phyloP scores from a whole-genome alignment of 2,329 filamentous ascomycete species.

The Elsinoe ampelina region DNA sequence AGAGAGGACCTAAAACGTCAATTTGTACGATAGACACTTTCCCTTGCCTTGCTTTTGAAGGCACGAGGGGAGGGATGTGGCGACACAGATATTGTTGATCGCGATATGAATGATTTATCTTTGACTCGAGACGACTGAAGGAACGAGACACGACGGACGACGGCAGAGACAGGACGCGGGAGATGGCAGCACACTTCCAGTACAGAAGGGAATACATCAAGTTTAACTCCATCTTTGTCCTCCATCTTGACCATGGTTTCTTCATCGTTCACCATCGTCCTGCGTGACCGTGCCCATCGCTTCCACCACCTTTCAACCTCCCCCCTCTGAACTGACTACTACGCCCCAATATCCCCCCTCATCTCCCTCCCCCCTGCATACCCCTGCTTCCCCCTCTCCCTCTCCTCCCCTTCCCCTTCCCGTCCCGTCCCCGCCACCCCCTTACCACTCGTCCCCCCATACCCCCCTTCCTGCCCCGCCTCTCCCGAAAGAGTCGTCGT shows the following conservation, averaged over 20 bases:
- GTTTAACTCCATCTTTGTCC: too few species aligned
- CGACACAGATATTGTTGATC: not conserved
- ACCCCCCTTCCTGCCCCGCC: slow-evolving; percentile 33
- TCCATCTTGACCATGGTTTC: too few species aligned
- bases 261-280: not conserved
- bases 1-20: slow-evolving; percentile 11
- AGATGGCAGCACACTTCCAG: not conserved
- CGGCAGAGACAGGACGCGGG: not conserved
- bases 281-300: not conserved
- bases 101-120: not conserved
- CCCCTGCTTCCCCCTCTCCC: slow-evolving; percentile 41
- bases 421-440: slow-evolving; percentile 22
- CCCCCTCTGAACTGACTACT: slow-evolving; percentile 21
- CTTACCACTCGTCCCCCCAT: slow-evolving; percentile 17
- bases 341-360: slow-evolving; percentile 44
- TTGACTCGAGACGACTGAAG: not conserved
- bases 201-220: too few species aligned
- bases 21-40: slow-evolving; percentile 4
- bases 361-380: slow-evolving; percentile 43
- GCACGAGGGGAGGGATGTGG: not conserved
- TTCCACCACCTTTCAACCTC: not conserved
- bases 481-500: slow-evolving; percentile 34
- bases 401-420: slow-evolving; percentile 32
- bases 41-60: not conserved
- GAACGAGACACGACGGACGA: not conserved